Evolutionary conservation across 805 yeast genomes (phyloP), one percentile per base, ranked within the genome.

Genomic region (Ogataea ganodermae): DNA sequence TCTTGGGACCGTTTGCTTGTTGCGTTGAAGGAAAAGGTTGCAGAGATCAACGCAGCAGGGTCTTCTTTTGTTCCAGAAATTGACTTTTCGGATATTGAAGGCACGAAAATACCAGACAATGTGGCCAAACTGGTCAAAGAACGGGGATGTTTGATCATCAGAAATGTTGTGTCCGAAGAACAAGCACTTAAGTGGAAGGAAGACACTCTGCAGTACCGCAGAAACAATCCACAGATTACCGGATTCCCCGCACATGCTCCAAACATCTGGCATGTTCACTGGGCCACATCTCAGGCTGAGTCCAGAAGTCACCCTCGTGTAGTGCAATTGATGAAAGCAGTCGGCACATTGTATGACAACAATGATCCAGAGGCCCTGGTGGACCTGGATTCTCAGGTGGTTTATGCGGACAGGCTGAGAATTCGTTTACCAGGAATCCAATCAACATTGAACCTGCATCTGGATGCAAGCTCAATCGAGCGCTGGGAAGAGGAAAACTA

Each of bases 401-500:
- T 66, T 12, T 74, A 74, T 51, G 74, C 74, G n/a, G 78, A 74
- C 54, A 56, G 76, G 14, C 57, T 72, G 28, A 58, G 77, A 43
- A 68, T 73, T 35, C 59, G 77, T 36, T 57, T 58, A 7, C 74
- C 76, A 0, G 76, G 76, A 6, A 66, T 61, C 24, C 51, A 49
- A 16, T 53, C 60, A 23, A 46, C 71, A 3, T 60, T 73, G 33
- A 70, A 68, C 24, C 66, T 71, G 18, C 78, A 74, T 44, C 56
- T 64, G n/a, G 78, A 74, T 49, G 62, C 71, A n/a, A 70, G 74
- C 13, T 65, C 74, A 1, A 56, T 73, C 32, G 78, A 73, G 51
- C 54, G 78, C 40, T 74, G 78, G 78, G 77, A 73, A 52, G 77
- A 74, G 54, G 51, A 45, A 13, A 63, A 57, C 18, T 74, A 72